Base-by-base conservation (phyloP, 108 stramenopile genomes). In the Stephanodiscus minutulus region DNA sequence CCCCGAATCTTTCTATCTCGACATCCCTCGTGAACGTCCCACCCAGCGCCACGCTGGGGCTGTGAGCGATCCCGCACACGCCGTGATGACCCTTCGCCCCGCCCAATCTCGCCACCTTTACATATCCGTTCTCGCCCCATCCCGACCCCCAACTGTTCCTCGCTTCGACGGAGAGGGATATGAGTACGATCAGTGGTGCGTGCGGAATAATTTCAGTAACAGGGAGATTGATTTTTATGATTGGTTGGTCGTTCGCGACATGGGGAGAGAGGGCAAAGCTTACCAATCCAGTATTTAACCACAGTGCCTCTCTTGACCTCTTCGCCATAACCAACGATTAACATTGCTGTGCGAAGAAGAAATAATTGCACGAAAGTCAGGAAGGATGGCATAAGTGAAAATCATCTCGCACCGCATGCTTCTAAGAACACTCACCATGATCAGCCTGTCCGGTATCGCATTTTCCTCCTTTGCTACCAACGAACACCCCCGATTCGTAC, bases 121-220 rank as follows among this genome's bases (percentile, higher is more conserved):
- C 71, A 47, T 82, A 90, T 13, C 92, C 92, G 53, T 88, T 71
- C 62, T 89, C 88, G 18, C 92, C 92, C 92, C 92, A 93, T 9
- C 69, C 76, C 15, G 22, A 64, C 3, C 89, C 88, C 91, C 77
- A 82, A 8, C 82, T 82, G 65, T 93, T 93, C 1, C 89, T 78
- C 21, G 88, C 86, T 60, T 58, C 29, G 31, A 6, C 31, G 8
- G 27, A 1, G 25, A 6, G 28, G 29, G 29, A 27, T 4, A 25
- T 7, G 7, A 18, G 18, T 18, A 48, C 15, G 8, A 56, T 31
- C n/a, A 58, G 9, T 18, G 39, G 39, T 4, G 43, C 13, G 43
- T 11, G 12, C 1, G 8, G 52, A 25, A 53, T 25, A 9, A 12
- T 53, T 53, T 53, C 37, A 60, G 29, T 31, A 28, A 56, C 55